Base-by-base conservation (phyloP, 306 rosid genomes). In the Calophaca sinica region DNA sequence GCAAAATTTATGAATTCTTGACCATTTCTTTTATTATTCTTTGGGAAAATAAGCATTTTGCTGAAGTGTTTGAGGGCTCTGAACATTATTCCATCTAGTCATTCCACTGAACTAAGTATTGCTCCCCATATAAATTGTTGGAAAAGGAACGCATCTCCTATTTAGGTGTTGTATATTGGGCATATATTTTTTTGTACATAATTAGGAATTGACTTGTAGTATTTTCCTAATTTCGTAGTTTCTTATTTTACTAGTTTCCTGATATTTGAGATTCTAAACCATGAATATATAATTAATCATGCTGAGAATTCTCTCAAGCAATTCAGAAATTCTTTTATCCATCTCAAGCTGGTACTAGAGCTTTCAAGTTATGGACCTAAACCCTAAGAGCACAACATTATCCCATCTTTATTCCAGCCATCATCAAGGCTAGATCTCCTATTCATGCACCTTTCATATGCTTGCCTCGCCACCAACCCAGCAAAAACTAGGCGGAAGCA, bases 1-100 rank as follows among this genome's bases (percentile, higher is more conserved):
- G 70, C 51, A 60, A 68, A n/a, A 20, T 68, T 15, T 68, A 68
- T 13, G 61, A 44, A 60, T 32, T 74, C 5, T 58, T 53, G 39
- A 46, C 57, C 26, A 20, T 48, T 42, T 46, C 41, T 35, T 1
- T 58, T 66, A 32, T 45, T 42, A 7, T 54, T 33, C 58, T 46
- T 35, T 26, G 35, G 2, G 63, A 5, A 57, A 49, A 68, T 48
- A 79, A 64, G 33, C 55, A 63, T 36, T 36, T 58, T 26, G 29
- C 46, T 8, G 5, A 36, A 64, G 45, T n/a, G 66, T 39, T 33
- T 62, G 50, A 14, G 36, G 28, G 31, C 26, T n/a, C 39, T 42
- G 46, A 48, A 38, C 2, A 46, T 57, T 28, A 48, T 48, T 8
- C 20, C 39, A 33, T 28, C 26, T 51, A 11, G 45, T 15, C 55